Base-by-base conservation (phyloP, 257 asterid genomes). In the Voacanga thouarsii region DNA sequence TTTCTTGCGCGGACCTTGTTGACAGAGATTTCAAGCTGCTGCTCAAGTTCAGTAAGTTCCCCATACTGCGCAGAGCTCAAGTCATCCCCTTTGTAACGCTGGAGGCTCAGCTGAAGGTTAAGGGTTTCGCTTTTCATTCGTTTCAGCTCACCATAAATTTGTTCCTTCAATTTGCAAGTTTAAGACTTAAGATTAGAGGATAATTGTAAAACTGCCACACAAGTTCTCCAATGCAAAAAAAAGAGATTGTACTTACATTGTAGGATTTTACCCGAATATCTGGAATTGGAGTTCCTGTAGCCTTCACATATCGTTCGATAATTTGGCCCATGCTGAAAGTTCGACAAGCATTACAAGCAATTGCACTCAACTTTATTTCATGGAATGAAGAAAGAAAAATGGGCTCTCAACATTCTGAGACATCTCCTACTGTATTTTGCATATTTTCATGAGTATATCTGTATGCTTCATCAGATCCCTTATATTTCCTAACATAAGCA, bases 81-180 rank as follows among this genome's bases (percentile, higher is more conserved):
- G 66, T 90, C 93, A 81, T 87, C 92, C 0, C 96, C 96, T 56
- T 84, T 91, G 81, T 90, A 93, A 81, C 89, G 88, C 81, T 93
- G 94, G 71, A 93, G 91, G 79, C 90, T 90, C 37, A 90, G 63
- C 67, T 93, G 91, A 49, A 93, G 97, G 76, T 85, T 85, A 37
- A 89, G 80, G 18, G 93, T 90, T 71, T 92, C 93, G 7, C 55
- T 86, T 80, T 86, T 89, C 90, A 89, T 88, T 76, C 85, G 82
- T 2, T 71, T 71, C 44, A 91, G 37, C 76, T 90, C 98, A 75
- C 83, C 80, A 15, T 75, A 75, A 30, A 82, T 75, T 75, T 90
- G 90, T 1, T 84, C 92, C 96, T 92, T 64, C 1, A 67, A n/a
- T 12, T 51, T 75, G 3, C 6, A 12, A 77, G 51, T 21, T 69